These are phyloP conservation scores for Podospora pseudoanserina DNA, from an alignment of 495 filamentous ascomycete genomes.

Conservation along the genomic window DNA sequence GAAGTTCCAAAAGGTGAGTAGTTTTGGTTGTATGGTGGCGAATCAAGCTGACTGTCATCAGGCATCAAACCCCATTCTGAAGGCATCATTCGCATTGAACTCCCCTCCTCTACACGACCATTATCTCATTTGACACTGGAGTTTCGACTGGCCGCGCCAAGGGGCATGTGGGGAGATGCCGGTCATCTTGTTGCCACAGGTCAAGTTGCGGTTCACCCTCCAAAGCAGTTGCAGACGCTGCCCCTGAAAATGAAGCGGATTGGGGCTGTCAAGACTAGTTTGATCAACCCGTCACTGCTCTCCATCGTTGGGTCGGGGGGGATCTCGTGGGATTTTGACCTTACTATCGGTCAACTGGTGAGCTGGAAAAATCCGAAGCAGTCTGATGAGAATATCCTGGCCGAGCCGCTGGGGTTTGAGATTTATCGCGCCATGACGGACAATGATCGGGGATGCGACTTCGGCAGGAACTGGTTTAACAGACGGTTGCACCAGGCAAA, in stretches of 20 bases:
- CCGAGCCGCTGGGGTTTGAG: conserved; percentile 39
- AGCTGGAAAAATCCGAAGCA: conserved; percentile 32
- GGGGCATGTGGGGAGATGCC: conserved; percentile 41
- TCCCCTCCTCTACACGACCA: conserved; percentile 18
- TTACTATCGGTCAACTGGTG: conserved; percentile 36
- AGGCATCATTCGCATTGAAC: conserved; percentile 28
- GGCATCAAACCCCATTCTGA: conserved; percentile 37
- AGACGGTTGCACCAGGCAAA: conserved; percentile 42
- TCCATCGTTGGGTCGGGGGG: conserved; percentile 29
- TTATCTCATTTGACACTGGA: conserved; percentile 46
- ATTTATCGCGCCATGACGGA: conserved; percentile 59
- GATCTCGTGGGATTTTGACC: conserved; percentile 43
- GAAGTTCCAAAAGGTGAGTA: conserved; percentile 34
- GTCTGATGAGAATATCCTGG: conserved; percentile 38
- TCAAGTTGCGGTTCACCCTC: conserved; percentile 42
- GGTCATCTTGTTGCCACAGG: conserved; percentile 52
- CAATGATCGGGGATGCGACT: conserved; percentile 55
- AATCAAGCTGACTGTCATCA: conserved; percentile 6
- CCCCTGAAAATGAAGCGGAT: not conserved
- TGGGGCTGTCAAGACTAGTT: not conserved
- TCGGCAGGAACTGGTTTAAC: conserved; percentile 43
- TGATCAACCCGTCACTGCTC: conserved; percentile 19
- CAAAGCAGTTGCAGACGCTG: conserved; percentile 1
- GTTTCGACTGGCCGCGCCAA: conserved; percentile 38
- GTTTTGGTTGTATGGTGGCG: not conserved